Base-by-base conservation (phyloP, 352 stramenopile species). In the Pythium dissimile region DNA sequence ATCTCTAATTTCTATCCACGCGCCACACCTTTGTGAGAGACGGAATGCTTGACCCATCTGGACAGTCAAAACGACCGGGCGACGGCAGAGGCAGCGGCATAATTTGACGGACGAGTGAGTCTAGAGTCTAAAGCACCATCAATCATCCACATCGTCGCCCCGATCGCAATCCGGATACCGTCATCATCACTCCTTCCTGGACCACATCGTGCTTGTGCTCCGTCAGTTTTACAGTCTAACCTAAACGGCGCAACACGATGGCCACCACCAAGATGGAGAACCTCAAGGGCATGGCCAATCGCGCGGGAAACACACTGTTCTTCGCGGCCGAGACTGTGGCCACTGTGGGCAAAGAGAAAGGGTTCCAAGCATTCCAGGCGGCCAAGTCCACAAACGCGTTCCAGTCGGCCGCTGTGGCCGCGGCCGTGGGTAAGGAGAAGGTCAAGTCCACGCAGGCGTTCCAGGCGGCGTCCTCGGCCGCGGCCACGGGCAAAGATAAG, bases 271-370 rank as follows among this genome's bases (percentile, higher is more conserved):
- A 56, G 50, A 71, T 89, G 64, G 79, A 83, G 32, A 85, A 84
- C 66, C 65, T 85, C 61, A 86, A 86, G 62, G 76, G 59, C 55
- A 86, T 89, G 73, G 77, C 76, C 15, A 89, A 85, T 59, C 80
- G 80, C 59, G 80, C 80, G 23, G 80, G 77, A 49, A 88, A 88
- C 65, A 87, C 80, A 46, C 77, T 89, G 15, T 86, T 83, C 66
- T 74, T 75, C 32, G 80, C 76, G 16, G 79, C 75, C 30, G 69
- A 73, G 45, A 73, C 75, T 0, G 75, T 77, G 2, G 71, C 71
- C 64, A 64, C 68, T 53, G 59, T 66, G 20, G 64, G 54, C 23
- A 54, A 56, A 20, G 62, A 66, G 24, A 72, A 71, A 13, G 62
- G 44, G 26, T 38, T 51, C 24, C 44, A 51, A 27, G 44, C 44